Base-by-base conservation (phyloP, 352 stramenopile genomes). In the Phytopythium boreale region DNA sequence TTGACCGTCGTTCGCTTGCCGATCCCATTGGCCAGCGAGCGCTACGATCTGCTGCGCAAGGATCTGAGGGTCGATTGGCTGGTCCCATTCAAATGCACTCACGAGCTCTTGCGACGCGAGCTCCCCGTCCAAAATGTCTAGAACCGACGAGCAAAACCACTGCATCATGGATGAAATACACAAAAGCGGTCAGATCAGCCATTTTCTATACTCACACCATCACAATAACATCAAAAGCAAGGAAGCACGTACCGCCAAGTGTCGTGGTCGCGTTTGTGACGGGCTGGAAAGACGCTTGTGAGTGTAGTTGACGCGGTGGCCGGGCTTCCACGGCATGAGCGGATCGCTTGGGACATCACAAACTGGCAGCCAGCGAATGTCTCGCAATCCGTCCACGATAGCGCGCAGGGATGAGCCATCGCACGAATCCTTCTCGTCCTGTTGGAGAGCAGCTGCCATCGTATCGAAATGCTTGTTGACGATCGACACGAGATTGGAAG, bases 401-500 rank as follows among this genome's bases (percentile, higher is more conserved):
- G 63, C 58, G 15, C 67, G 56, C 11, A 78, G 65, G 41, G 64
- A 64, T 46, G 49, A 59, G 6, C 55, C 15, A 34, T 36, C 62
- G 31, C 31, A 17, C n/a, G 60, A 57, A 34, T 37, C 62, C 41
- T 63, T 59, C 58, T 50, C 61, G 60, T 47, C 43, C 46, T 71
- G 51, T 0, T 41, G 60, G 57, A 34, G 20, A 15, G 36, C 43
- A 24, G 50, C 34, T 56, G 66, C 71, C 77, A 93, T 88, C 12
- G 69, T 62, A 65, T 93, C 85, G 60, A 93, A 92, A 51, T 88
- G 80, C 29, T 79, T 82, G 63, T 92, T 93, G n/a, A 88, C 80
- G 31, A 93, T 76, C 43, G 69, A 77, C 39, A 93, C 49, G 56
- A 93, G 67, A 49, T 77, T 90, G 27, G 72, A 56, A 1, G 83